Percentiles rank a stretch among this genome's conserved stretches.
phyloP scores from a whole-genome alignment of 2,329 filamentous ascomycete species.

The Talaromyces sp. region DNA sequence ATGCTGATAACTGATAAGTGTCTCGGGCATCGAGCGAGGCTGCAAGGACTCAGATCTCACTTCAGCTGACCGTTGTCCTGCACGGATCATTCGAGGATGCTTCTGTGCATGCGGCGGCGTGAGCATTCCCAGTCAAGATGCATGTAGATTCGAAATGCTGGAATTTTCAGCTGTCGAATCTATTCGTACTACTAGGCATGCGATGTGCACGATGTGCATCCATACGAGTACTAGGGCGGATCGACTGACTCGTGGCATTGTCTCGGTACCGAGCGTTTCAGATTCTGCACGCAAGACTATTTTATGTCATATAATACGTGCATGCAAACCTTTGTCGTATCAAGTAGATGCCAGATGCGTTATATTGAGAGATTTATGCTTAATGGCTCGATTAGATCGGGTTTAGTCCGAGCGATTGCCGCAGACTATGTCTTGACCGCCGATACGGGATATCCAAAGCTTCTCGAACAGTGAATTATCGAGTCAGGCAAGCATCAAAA shows the following conservation, averaged over 20 bases:
- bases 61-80: not conserved
- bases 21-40: not conserved
- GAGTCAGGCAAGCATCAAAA: not conserved
- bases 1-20: not conserved
- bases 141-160: not conserved
- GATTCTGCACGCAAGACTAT: not conserved
- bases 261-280: not conserved
- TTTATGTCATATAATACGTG: not conserved
- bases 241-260: not conserved
- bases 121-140: not conserved
- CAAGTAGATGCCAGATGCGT: slow-evolving; percentile 1
- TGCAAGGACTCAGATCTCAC: slow-evolving; percentile 4
- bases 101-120: not conserved
- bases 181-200: too few species aligned
- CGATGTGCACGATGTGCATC: not conserved
- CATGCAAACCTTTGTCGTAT: not conserved
- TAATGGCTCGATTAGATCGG: not conserved
- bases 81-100: not conserved
- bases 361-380: not conserved
- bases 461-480: not conserved
- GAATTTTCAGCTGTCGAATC: not conserved
- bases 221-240: not conserved
- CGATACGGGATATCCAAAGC: not conserved
- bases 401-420: not conserved
- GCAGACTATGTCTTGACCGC: not conserved